A percentile compares a stretch with the other conserved stretches of the same genome.
Evolutionary conservation across 2,329 filamentous ascomycete genomes (phyloP).

Genomic region (Plectosphaerella sp.): DNA sequence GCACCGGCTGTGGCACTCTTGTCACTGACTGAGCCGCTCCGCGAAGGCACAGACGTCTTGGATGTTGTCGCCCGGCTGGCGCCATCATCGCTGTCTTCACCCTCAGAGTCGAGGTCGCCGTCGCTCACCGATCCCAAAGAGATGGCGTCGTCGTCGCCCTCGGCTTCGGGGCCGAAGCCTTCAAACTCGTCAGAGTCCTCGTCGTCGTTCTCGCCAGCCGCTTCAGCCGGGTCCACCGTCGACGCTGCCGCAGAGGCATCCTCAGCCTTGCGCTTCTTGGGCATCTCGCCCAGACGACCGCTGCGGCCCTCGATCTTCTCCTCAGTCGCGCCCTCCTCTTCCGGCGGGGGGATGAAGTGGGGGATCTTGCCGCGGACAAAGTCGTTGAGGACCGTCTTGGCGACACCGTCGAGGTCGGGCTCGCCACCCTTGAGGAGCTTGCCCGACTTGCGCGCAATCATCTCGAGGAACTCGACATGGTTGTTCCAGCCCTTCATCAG

Average conservation of each 20-base stretch:
- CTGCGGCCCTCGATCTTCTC: conserved; percentile 63
- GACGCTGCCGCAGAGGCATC: conserved; percentile 40
- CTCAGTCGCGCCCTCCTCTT: conserved; percentile 44
- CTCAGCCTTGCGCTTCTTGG: conserved; percentile 68
- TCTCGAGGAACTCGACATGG: conserved; percentile 77
- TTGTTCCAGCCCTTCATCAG: conserved; percentile 76
- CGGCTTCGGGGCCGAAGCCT: not conserved
- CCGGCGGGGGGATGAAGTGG: conserved; percentile 85
- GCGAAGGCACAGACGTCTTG: conserved; percentile 9
- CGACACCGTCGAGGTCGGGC: conserved; percentile 88
- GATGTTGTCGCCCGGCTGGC: conserved; percentile 9
- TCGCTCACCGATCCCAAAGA: conserved; percentile 5
- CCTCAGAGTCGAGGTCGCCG: conserved; percentile 11
- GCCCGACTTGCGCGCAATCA: conserved; percentile 82
- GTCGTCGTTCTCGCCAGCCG: conserved; percentile 15
- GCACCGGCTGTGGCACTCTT: conserved; percentile 1
- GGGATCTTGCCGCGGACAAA: conserved; percentile 93
- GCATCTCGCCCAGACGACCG: conserved; percentile 82
- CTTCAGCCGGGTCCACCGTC: conserved; percentile 18
- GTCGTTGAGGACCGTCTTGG: conserved; percentile 95
- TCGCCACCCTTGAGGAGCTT: conserved; percentile 88
- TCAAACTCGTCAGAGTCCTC: conserved; percentile 7
- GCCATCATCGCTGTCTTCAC: conserved; percentile 30
- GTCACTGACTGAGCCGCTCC: not conserved
- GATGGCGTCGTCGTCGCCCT: conserved; percentile 11